phyloP scores from a whole-genome alignment of 768 basidiomycete genomes.

The Leccinum truebloodii region DNA sequence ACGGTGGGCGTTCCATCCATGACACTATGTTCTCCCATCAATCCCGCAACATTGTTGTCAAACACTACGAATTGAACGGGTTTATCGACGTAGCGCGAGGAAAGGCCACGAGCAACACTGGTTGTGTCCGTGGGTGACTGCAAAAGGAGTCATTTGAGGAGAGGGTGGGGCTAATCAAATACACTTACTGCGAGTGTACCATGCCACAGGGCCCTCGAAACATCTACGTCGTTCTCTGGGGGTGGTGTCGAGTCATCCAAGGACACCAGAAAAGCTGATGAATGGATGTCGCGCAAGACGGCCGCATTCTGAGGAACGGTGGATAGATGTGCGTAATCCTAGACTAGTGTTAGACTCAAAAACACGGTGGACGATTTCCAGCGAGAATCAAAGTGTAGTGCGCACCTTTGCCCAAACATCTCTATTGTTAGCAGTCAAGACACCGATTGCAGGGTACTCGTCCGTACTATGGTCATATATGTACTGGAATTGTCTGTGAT shows the following conservation, averaged over 20 bases:
- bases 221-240: slow-evolving; percentile 52
- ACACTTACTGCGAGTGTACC: slow-evolving; percentile 55
- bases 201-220: slow-evolving; percentile 81
- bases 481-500: slow-evolving; percentile 63
- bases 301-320: slow-evolving; percentile 59
- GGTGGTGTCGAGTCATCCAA: slow-evolving; percentile 58
- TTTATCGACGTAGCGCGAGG: slow-evolving; percentile 88
- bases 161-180: not conserved
- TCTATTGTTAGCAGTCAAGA: slow-evolving; percentile 75
- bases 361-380: not conserved
- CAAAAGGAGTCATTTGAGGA: not conserved
- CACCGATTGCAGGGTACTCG: slow-evolving; percentile 74
- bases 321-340: slow-evolving; percentile 68
- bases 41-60: slow-evolving; percentile 76
- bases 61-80: slow-evolving; percentile 85
- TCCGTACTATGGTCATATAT: slow-evolving; percentile 65
- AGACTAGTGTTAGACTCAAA: not conserved
- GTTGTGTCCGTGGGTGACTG: slow-evolving; percentile 27
- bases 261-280: slow-evolving; percentile 81
- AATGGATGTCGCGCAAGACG: slow-evolving; percentile 74
- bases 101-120: slow-evolving; percentile 46
- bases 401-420: slow-evolving; percentile 87
- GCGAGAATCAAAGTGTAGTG: not conserved
- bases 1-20: slow-evolving; percentile 90
- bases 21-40: slow-evolving; percentile 92